Evolutionary conservation across 805 yeast species (phyloP).

Genomic region (Alloascoidea africana): DNA sequence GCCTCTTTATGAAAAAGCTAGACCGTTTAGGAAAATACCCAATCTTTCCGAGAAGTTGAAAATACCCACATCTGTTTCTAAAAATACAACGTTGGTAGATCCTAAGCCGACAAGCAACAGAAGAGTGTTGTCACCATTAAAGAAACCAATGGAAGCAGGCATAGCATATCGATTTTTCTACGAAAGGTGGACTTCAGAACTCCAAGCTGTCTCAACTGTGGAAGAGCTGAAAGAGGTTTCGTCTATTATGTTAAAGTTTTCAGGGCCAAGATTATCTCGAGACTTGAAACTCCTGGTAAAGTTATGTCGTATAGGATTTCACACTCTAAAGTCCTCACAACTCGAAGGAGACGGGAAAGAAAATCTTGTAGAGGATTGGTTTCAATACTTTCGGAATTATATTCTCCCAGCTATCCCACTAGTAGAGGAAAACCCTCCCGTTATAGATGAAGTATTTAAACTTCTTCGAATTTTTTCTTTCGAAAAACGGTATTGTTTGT

Average conservation of each 20-base stretch:
- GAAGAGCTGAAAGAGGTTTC: conserved; percentile 34
- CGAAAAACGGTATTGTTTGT: conserved; percentile 57
- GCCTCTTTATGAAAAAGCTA: conserved; percentile 26
- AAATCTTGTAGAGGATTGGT: conserved; percentile 26
- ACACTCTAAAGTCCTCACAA: conserved; percentile 4
- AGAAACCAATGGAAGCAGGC: conserved; percentile 3
- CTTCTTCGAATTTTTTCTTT: conserved; percentile 38
- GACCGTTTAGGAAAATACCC: not conserved
- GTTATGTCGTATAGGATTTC: conserved; percentile 42
- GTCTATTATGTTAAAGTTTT: conserved; percentile 31
- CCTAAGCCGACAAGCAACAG: not conserved
- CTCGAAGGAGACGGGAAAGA: too few species aligned
- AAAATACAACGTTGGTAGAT: conserved; percentile 6
- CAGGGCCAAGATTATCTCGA: conserved; percentile 39
- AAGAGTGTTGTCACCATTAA: conserved; percentile 2
- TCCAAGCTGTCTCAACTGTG: conserved; percentile 22
- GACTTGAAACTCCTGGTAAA: conserved; percentile 34
- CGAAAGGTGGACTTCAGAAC: conserved; percentile 27
- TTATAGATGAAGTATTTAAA: conserved; percentile 42
- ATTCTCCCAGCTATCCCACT: conserved; percentile 48
- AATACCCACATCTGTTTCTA: conserved; percentile 4
- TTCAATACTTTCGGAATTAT: conserved; percentile 45
- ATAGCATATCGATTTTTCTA: conserved; percentile 24
- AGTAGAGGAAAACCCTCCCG: conserved; percentile 39
- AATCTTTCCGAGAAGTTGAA: not conserved